Percentiles rank a stretch among this genome's conserved stretches.
These are phyloP conservation scores for Eucalyptus camaldulensis DNA, from an alignment of 345 rosid genomes.

Conservation along the genomic window DNA sequence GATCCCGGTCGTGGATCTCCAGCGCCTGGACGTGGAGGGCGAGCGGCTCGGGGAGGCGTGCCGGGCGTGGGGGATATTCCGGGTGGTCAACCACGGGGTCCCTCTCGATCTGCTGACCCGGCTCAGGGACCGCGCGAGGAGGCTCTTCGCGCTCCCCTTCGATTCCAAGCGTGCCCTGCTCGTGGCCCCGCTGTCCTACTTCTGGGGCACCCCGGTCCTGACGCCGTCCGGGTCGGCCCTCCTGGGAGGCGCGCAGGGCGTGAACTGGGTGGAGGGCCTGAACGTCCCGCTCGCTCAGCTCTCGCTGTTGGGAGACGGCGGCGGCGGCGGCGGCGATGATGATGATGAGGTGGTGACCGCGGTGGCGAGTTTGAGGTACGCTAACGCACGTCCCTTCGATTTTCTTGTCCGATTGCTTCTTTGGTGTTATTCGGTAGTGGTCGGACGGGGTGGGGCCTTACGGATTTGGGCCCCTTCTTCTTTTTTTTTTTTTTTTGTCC, in stretches of 20 bases:
- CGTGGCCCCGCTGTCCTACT: constrained; percentile 41
- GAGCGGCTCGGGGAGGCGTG: constrained; percentile 39
- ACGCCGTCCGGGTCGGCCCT: constrained; percentile 51
- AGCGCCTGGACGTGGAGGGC: constrained; percentile 6
- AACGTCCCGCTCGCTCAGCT: constrained; percentile 42
- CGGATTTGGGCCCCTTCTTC: background rate
- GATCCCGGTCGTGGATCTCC: constrained; percentile 42
- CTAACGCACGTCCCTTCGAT: background rate
- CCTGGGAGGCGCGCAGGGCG: constrained; percentile 2
- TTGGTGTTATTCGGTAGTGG: background rate
- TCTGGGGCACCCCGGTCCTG: constrained; percentile 71
- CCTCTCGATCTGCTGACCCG: constrained; percentile 23
- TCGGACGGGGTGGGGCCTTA: background rate
- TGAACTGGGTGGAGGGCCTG: constrained; percentile 63
- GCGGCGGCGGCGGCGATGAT: background rate
- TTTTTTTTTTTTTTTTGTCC: too few species aligned
- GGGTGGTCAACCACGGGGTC: constrained; percentile 56
- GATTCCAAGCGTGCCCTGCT: constrained; percentile 25
- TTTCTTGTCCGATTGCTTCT: background rate
- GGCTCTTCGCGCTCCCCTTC: constrained; percentile 35
- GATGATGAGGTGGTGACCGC: background rate
- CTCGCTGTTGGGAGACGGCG: constrained; percentile 3
- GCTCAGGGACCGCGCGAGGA: constrained; percentile 24
- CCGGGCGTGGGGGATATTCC: constrained; percentile 58
- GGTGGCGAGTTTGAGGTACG: background rate